phyloP scores from a whole-genome alignment of 257 asterid species.

The Rehmannia glutinosa region DNA sequence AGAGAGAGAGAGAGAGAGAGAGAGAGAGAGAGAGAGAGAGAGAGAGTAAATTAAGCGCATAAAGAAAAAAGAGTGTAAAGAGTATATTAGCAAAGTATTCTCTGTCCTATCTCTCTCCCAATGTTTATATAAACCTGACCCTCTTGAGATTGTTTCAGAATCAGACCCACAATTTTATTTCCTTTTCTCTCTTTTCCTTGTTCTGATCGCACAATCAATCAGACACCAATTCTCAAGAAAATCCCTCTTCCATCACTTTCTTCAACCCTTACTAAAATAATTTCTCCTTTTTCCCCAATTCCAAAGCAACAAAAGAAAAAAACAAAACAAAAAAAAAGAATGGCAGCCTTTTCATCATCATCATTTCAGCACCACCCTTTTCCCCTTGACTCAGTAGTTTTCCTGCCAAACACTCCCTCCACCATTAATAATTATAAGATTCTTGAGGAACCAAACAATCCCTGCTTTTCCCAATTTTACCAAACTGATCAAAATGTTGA shows the following conservation, averaged over 20 bases:
- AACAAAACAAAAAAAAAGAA: neutral
- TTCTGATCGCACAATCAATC: neutral
- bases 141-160: constrained; percentile 16
- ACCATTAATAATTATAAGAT: neutral
- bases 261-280: neutral
- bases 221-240: constrained; percentile 13
- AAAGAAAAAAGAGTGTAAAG: neutral
- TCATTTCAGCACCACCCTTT: constrained; percentile 25
- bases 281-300: neutral
- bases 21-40: neutral
- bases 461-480: constrained; percentile 12
- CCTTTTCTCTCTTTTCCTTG: too few species aligned
- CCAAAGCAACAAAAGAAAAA: constrained; percentile 7
- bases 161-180: neutral
- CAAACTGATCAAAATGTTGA: constrained; percentile 19
- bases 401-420: constrained; percentile 27
- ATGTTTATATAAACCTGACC: constrained; percentile 34
- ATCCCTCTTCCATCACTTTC: constrained; percentile 41
- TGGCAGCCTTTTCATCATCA: constrained; percentile 47
- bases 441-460: constrained; percentile 26
- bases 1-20: neutral
- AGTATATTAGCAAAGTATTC: constrained; percentile 15
- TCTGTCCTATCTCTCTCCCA: neutral
- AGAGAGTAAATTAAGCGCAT: constrained; percentile 1
- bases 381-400: constrained; percentile 28